phyloP scores from a whole-genome alignment of 169 alveolate genomes.

The Perkinsus marinus region DNA sequence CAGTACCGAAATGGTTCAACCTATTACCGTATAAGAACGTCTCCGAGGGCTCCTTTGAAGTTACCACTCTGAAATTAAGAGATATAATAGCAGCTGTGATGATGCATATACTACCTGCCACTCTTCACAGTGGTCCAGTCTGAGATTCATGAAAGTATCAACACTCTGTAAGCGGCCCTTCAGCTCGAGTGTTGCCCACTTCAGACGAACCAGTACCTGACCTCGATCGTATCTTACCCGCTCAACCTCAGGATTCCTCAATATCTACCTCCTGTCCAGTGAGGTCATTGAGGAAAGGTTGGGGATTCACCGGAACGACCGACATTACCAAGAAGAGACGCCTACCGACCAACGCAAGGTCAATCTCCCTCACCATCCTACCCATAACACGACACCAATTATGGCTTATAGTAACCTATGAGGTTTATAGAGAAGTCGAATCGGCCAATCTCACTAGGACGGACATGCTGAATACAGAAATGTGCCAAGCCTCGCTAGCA shows the following conservation, averaged over 20 bases:
- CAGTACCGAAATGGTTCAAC: neutral
- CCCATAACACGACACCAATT: neutral
- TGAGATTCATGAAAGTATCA: neutral
- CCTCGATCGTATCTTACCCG: no score
- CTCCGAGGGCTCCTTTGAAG: neutral
- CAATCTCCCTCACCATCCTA: neutral
- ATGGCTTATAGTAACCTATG: no score
- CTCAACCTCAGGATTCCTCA: neutral
- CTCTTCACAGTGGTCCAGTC: neutral
- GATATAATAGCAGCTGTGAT: neutral
- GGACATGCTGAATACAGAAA: no score
- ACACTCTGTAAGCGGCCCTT: neutral
- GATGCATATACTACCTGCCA: neutral
- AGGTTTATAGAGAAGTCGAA: no score
- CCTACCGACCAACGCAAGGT: neutral
- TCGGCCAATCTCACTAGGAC: no score
- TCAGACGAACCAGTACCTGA: neutral
- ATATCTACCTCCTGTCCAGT: neutral
- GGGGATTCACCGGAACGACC: neutral
- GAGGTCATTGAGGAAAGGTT: neutral
- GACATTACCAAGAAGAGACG: neutral
- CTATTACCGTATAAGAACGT: neutral
- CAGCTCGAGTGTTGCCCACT: neutral
- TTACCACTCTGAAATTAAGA: neutral
- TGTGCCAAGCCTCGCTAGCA: no score